Evolutionary conservation across 2,329 filamentous ascomycete genomes (phyloP), one percentile per base, ranked within the genome.

Genomic region (Polytolypa hystricis): DNA sequence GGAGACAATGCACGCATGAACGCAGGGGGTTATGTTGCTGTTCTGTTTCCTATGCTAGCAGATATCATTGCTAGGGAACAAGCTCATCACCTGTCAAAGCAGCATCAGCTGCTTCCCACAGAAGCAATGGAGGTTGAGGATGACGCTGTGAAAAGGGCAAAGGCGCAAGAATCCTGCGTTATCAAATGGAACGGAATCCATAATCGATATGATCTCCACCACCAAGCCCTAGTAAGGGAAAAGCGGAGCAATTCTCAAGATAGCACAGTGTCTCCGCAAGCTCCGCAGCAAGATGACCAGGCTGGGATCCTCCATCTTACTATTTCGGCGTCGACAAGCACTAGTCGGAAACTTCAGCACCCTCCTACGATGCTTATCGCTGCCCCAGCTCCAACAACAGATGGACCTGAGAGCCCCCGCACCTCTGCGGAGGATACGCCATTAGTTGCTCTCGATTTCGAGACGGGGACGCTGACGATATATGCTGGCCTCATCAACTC

Each of bases 61-160:
- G 65, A 63, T 30, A 64, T 69, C 49, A 52, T 68, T 14, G 66
- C 66, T 5, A 61, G 68, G 19, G 65, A 69, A 27, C 59, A 67
- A 35, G 60, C 63, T 9, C 51, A 52, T 9, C 56, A 60, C 10
- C 43, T 66, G 19, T 56, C 60, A 15, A 56, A 56, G 27, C 45
- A 60, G 32, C 58, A 67, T 37, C 45, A 53, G 8, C 52, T 69
- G 5, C 47, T 58, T 3, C 56, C 60, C 10, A 50, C 56, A 4
- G 57, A 66, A 15, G 56, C 62, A 11, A 51, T 58, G 20, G 57
- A 65, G 15, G 53, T 64, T 3, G 61, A 68, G 45, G 54, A 47
- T 5, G 56, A 64, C 23, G 65, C 66, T 3, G 55, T 69, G 11
- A 56, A 52, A 15, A 52, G 60, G 11, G 64, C 64, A 6, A 62